Evolutionary conservation across 148 eudicot genomes (phyloP).

Genomic region (Amaranthus cruentus): DNA sequence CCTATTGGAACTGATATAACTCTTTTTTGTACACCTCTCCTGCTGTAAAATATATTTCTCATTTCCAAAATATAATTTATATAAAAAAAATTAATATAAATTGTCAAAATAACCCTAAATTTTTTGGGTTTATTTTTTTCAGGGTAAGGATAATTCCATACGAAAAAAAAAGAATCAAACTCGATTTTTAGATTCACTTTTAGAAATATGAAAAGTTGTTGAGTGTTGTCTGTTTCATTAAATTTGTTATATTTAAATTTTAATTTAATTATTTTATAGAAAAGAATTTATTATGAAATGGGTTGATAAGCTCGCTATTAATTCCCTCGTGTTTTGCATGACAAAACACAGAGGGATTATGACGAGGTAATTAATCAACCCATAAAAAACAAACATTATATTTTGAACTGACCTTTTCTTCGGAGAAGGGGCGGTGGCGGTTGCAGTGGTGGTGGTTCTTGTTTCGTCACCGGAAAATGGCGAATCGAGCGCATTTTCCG

Average conservation of each 20-base stretch:
- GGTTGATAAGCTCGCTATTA: conserved; percentile 6
- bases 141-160: not conserved
- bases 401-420: conserved; percentile 51
- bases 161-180: no score
- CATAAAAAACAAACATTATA: not conserved
- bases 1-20: conserved; percentile 49
- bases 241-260: no score
- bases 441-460: conserved; percentile 17
- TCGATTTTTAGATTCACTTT: no score
- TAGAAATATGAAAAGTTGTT: no score
- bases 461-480: conserved; percentile 46
- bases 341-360: not conserved
- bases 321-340: not conserved
- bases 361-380: not conserved
- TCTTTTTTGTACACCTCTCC: conserved; percentile 42
- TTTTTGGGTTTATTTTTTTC: not conserved
- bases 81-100: not conserved
- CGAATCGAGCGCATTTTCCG: conserved; percentile 62
- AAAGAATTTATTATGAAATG: not conserved
- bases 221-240: no score
- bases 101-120: not conserved
- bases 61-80: not conserved
- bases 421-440: conserved; percentile 47
- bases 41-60: conserved; percentile 2
- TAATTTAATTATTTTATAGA: no score